phyloP scores from a whole-genome alignment of 2,329 filamentous ascomycete genomes.

The Dactylellina sp. region DNA sequence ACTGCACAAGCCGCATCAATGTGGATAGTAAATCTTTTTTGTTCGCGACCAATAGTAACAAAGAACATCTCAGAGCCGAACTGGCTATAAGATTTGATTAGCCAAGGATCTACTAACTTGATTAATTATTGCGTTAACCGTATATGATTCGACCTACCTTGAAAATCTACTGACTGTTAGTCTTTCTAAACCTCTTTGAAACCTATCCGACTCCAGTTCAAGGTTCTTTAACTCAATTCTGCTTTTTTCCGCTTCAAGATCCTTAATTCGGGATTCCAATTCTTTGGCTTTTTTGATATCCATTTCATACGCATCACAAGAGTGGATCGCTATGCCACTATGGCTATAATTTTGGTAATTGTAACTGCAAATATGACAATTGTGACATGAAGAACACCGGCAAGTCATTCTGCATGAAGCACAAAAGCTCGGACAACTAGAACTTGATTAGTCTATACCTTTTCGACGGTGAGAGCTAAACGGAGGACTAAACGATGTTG shows the following conservation, averaged over 20 bases:
- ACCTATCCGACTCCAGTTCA: slow-evolving; percentile 1
- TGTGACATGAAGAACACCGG: slow-evolving; percentile 15
- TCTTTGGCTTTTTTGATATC: background rate
- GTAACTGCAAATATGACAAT: background rate
- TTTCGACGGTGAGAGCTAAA: background rate
- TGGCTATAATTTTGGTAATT: background rate
- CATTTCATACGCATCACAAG: slow-evolving; percentile 9
- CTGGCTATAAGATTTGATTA: background rate
- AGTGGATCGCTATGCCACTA: background rate
- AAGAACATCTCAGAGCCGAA: slow-evolving; percentile 23
- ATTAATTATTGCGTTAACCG: background rate
- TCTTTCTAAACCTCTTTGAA: slow-evolving; percentile 26
- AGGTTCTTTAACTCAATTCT: slow-evolving; percentile 1
- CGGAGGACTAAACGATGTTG: no score
- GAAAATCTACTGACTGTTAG: slow-evolving; percentile 23
- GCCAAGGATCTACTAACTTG: slow-evolving; percentile 6
- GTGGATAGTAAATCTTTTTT: slow-evolving; percentile 13
- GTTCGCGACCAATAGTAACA: slow-evolving; percentile 15
- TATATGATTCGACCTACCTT: slow-evolving; percentile 8
- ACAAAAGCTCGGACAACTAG: slow-evolving; percentile 25
- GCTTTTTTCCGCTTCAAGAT: slow-evolving; percentile 19
- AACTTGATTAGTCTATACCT: slow-evolving; percentile 7
- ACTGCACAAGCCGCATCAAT: slow-evolving; percentile 19
- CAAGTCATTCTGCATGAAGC: slow-evolving; percentile 14
- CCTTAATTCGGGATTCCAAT: background rate